Evolutionary conservation across 352 stramenopile genomes (phyloP), one percentile per base, ranked within the genome.

Genomic region (Phytophthora crassamura): DNA sequence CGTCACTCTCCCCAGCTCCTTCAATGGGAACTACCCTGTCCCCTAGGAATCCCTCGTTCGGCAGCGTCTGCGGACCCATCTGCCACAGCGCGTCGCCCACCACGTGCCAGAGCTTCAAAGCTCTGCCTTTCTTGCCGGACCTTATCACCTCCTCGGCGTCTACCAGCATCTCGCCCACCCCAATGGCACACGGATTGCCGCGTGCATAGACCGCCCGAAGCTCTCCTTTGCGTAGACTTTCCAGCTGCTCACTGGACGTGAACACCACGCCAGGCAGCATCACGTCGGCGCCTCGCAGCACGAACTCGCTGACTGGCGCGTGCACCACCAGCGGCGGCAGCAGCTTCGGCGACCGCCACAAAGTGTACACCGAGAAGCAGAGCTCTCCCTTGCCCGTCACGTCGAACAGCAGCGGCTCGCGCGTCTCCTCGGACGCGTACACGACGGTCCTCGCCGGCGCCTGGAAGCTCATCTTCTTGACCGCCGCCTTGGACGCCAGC

Each of bases 251-350:
- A 9, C 48, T 30, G 2, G 69, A 83, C 38, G 77, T 48, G 42
- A 91, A 88, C 7, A 96, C 78, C 2, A 96, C 86, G 5, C 88
- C 88, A 0, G 88, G 88, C 35, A 94, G 69, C 88, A 96, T 96
- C 46, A 94, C 84, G 46, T 94, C 88, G 0, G 88, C 88, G 7
- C 88, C 88, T 33, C 86, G 79, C 22, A 96, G 62, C 35, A 94
- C 78, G 30, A 90, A 96, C 45, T 90, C 71, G 47, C 88, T 96
- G 68, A 93, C 88, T 4, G 85, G 84, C 10, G 84, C 84, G 52
- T 96, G 84, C 34, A 96, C 85, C 30, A 75, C 55, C 39, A 96
- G 55, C 25, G 64, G 50, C 7, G 84, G 86, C 35, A 95, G 63
- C 20, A 93, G 47, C 20, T 69, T 49, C 0, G 82, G 63, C 4